These are phyloP conservation scores for Elongisporangium prolatum DNA, from an alignment of 352 stramenopile species.

Conservation along the genomic window DNA sequence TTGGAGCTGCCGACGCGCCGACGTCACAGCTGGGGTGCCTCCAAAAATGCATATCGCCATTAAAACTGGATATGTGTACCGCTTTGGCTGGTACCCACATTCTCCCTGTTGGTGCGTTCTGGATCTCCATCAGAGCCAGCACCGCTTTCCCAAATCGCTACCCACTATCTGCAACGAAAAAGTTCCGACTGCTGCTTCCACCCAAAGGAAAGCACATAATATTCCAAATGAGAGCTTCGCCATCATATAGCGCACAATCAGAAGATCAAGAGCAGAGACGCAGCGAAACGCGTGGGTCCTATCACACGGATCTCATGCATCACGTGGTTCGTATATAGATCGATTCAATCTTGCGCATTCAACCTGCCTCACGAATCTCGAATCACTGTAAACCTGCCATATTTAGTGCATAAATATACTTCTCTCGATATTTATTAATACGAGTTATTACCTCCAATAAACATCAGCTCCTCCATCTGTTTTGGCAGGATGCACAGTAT, in stretches of 20 bases:
- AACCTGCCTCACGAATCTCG: too few species aligned
- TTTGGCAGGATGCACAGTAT: background rate
- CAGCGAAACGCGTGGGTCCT: background rate
- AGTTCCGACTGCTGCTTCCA: background rate
- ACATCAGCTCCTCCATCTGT: too few species aligned
- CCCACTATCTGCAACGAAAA: background rate
- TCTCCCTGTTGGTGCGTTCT: background rate
- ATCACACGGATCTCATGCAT: too few species aligned
- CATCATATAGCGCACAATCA: background rate
- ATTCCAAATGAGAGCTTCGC: background rate
- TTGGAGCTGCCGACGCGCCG: background rate
- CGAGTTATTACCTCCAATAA: too few species aligned
- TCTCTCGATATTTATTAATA: background rate
- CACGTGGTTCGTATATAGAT: too few species aligned
- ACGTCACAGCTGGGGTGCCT: background rate
- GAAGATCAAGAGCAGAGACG: background rate
- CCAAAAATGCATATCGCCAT: background rate
- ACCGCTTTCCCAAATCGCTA: background rate
- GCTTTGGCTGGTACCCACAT: background rate
- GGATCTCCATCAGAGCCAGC: background rate
- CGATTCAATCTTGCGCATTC: too few species aligned
- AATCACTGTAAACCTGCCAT: too few species aligned
- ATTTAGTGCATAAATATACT: too few species aligned
- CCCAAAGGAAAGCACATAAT: background rate
- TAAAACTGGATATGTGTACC: background rate